phyloP scores from a whole-genome alignment of 2,329 filamentous ascomycete species.

The Verticillium nonalfalfae region DNA sequence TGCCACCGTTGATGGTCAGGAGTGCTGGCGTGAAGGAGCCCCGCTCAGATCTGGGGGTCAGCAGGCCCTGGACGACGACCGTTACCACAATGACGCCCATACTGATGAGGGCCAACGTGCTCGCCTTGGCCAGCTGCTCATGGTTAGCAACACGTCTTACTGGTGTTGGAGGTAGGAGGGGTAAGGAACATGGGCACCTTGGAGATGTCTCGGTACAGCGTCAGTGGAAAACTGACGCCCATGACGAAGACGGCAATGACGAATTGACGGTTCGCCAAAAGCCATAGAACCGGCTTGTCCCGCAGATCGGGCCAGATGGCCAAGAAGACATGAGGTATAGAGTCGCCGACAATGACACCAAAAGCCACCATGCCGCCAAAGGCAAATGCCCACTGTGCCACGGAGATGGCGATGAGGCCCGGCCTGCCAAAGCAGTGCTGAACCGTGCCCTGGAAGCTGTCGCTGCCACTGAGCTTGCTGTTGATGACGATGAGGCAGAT shows the following conservation, averaged over 20 bases:
- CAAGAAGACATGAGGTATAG: conserved; percentile 81
- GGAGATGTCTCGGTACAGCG: conserved; percentile 91
- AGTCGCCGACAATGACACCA: conserved; percentile 94
- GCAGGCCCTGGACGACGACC: conserved; percentile 75
- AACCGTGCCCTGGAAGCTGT: conserved; percentile 93
- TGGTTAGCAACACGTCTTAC: conserved; percentile 1
- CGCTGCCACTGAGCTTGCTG: conserved; percentile 88
- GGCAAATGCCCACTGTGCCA: conserved; percentile 97
- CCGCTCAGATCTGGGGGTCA: conserved; percentile 64
- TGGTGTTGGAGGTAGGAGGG: neutral
- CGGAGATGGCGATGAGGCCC: conserved; percentile 77
- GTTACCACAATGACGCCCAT: conserved; percentile 89
- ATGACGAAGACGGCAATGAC: conserved; percentile 86
- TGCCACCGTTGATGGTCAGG: conserved; percentile 74
- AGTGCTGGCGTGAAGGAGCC: conserved; percentile 66
- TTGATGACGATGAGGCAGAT: conserved; percentile 96
- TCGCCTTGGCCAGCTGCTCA: conserved; percentile 83
- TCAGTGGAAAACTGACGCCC: conserved; percentile 83
- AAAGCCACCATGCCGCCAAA: conserved; percentile 99
- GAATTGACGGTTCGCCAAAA: conserved; percentile 73
- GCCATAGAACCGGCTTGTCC: conserved; percentile 69
- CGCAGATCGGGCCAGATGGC: conserved; percentile 74
- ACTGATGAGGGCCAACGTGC: conserved; percentile 83
- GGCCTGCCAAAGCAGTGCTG: conserved; percentile 88
- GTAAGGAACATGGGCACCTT: conserved; percentile 54